phyloP scores from a whole-genome alignment of 2,329 filamentous ascomycete genomes.

The Grosmannia penicillata region DNA sequence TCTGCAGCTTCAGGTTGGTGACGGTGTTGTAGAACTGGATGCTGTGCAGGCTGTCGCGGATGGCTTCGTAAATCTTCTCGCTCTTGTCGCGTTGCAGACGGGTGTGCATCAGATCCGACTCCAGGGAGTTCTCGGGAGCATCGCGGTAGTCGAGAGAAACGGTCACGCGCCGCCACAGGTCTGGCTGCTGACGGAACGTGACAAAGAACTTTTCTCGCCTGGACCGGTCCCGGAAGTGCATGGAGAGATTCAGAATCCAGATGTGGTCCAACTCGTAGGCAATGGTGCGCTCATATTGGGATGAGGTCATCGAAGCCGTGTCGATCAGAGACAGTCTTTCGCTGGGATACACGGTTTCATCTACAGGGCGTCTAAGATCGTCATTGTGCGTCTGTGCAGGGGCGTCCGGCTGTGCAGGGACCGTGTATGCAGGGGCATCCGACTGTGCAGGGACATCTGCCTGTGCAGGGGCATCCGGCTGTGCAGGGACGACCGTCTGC shows the following conservation, averaged over 20 bases:
- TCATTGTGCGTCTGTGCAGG: too few species aligned
- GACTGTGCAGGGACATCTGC: too few species aligned
- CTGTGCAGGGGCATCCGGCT: too few species aligned
- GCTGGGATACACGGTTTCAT: not conserved
- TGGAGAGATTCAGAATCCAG: conserved; percentile 96
- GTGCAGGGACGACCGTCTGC: too few species aligned
- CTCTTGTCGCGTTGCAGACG: conserved; percentile 86
- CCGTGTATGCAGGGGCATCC: too few species aligned
- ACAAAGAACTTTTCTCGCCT: conserved; percentile 96
- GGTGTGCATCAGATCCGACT: conserved; percentile 63
- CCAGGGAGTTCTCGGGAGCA: conserved; percentile 66
- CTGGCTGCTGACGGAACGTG: conserved; percentile 72
- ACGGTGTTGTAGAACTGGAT: conserved; percentile 95
- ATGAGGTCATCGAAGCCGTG: conserved; percentile 32
- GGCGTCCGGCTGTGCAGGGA: too few species aligned
- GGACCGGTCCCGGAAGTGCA: conserved; percentile 92
- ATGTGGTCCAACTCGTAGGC: conserved; percentile 69
- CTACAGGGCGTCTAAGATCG: too few species aligned
- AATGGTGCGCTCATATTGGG: conserved; percentile 48
- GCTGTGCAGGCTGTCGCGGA: conserved; percentile 78
- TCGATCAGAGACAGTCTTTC: conserved; percentile 18
- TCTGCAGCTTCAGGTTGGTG: conserved; percentile 89
- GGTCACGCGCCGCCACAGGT: conserved; percentile 74
- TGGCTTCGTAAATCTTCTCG: conserved; percentile 82
- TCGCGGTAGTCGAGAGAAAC: conserved; percentile 86